Percentiles rank a stretch among this genome's conserved stretches.
These are phyloP conservation scores for Euphorbia peplus DNA, from an alignment of 345 rosid species.

Conservation along the genomic window DNA sequence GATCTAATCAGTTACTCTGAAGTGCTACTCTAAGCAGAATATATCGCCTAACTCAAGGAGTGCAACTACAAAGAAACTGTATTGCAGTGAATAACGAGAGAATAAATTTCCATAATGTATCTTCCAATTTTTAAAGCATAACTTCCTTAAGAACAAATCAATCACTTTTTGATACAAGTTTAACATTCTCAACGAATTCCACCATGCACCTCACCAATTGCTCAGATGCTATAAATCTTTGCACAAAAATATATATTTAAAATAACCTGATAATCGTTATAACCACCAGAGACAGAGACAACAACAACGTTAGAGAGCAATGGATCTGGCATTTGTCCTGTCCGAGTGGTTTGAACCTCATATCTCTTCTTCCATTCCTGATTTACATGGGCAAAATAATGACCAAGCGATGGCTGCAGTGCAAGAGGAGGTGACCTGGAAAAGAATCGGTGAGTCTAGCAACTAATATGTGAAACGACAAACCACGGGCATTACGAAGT, in stretches of 20 bases:
- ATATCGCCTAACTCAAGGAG: neutral
- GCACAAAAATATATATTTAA: slow-evolving; percentile 9
- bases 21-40: neutral
- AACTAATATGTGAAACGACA: slow-evolving; percentile 25
- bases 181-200: slow-evolving; percentile 8
- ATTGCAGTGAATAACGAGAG: neutral
- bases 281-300: slow-evolving; percentile 88
- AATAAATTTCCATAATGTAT: neutral
- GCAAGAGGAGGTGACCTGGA: slow-evolving; percentile 97
- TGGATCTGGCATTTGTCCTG: slow-evolving; percentile 57
- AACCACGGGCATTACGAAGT: slow-evolving; percentile 16
- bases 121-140: neutral
- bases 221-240: neutral
- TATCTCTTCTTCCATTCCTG: slow-evolving; percentile 83
- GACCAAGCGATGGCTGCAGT: slow-evolving; percentile 92
- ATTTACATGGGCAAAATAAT: slow-evolving; percentile 73
- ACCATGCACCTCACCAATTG: neutral
- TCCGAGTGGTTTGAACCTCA: slow-evolving; percentile 48
- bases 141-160: neutral
- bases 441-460: slow-evolving; percentile 28
- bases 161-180: neutral
- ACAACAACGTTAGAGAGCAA: slow-evolving; percentile 69
- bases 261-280: slow-evolving; percentile 84
- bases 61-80: neutral
- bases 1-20: neutral